Evolutionary conservation across 169 alveolate species (phyloP).

Genomic region (Eimeria zaria): DNA sequence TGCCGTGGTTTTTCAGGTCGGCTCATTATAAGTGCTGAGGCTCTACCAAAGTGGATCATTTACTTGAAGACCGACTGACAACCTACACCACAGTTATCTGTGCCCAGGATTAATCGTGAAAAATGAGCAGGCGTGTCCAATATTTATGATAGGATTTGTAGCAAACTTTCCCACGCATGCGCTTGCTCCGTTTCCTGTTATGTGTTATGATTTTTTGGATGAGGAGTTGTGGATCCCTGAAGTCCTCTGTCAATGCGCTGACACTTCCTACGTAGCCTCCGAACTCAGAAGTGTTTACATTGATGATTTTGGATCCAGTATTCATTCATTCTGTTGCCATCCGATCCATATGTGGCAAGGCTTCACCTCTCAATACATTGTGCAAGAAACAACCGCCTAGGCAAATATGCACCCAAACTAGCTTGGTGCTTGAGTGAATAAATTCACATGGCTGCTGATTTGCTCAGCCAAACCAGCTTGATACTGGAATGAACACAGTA

Average conservation of each 20-base stretch:
- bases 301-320: background rate
- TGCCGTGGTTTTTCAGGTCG: conserved; percentile 72
- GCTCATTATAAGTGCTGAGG: conserved; percentile 75
- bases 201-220: background rate
- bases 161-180: background rate
- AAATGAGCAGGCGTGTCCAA: background rate
- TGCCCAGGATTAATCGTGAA: background rate
- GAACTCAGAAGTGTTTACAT: background rate
- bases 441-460: background rate
- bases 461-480: too few species aligned
- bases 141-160: background rate
- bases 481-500: too few species aligned
- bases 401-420: background rate
- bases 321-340: background rate
- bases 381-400: too few species aligned
- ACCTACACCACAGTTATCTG: background rate
- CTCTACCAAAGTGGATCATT: conserved; percentile 75
- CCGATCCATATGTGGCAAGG: background rate
- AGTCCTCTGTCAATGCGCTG: background rate
- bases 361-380: background rate
- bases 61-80: conserved; percentile 77
- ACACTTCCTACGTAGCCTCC: background rate
- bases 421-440: background rate
- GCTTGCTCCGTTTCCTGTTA: background rate
- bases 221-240: background rate